These are phyloP conservation scores for Fusarium gaditjirri DNA, from an alignment of 2,329 filamentous ascomycete species.

Conservation along the genomic window DNA sequence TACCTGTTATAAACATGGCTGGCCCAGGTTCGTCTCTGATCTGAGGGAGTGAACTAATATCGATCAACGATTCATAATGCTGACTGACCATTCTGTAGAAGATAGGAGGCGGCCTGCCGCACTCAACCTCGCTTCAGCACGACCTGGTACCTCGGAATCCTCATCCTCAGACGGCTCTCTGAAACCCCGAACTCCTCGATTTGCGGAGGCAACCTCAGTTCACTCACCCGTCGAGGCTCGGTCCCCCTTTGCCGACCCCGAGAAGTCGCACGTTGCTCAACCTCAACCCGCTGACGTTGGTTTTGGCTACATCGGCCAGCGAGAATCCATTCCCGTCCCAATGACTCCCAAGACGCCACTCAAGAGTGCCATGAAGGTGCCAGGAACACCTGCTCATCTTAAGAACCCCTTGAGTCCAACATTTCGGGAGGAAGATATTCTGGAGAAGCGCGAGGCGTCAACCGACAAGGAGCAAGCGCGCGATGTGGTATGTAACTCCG, in stretches of 20 bases:
- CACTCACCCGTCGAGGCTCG: constrained; percentile 76
- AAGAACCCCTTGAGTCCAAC: constrained; percentile 88
- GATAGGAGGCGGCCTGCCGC: constrained; percentile 68
- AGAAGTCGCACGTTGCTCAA: constrained; percentile 65
- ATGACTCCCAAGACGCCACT: constrained; percentile 81
- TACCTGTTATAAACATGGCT: constrained; percentile 48
- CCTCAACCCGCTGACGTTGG: constrained; percentile 86
- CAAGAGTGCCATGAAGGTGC: constrained; percentile 90
- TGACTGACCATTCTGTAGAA: constrained; percentile 50
- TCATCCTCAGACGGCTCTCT: constrained; percentile 65
- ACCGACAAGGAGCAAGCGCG: constrained; percentile 89
- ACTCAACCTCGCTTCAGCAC: constrained; percentile 62
- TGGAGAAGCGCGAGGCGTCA: constrained; percentile 84
- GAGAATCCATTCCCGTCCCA: constrained; percentile 68
- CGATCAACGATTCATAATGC: constrained; percentile 13
- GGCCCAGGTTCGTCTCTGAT: constrained; percentile 52
- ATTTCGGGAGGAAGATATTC: constrained; percentile 84
- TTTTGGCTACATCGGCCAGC: constrained; percentile 85
- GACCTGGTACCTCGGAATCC: constrained; percentile 61
- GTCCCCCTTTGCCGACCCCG: constrained; percentile 69
- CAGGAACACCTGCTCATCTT: constrained; percentile 81
- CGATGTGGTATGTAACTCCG: constrained; percentile 76
- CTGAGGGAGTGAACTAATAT: background rate
- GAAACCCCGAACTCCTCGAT: constrained; percentile 80
- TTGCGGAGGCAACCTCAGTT: constrained; percentile 82